Conservation (phyloP, 352 stramenopile genomes). For the Globisporangium paddicum region DNA sequence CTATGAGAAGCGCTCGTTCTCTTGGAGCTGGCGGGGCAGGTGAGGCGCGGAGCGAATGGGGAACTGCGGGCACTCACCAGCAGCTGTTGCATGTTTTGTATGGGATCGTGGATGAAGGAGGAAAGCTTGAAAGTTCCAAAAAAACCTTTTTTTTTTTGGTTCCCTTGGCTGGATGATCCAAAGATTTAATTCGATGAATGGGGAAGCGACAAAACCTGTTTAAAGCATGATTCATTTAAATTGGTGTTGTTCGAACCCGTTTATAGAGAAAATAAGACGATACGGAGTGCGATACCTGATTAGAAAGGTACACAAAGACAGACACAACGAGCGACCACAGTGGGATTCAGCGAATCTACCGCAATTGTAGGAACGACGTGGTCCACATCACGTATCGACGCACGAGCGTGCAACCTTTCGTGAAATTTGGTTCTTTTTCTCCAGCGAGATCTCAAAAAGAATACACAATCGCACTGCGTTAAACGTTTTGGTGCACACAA, state of each 20-base stretch:
- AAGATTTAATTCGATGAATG: background rate
- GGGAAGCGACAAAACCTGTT: background rate
- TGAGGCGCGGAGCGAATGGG: background rate
- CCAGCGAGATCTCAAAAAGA: background rate
- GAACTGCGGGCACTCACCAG: background rate
- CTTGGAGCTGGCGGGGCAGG: background rate
- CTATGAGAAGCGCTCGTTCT: background rate
- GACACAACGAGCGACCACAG: background rate
- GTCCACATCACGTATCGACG: background rate
- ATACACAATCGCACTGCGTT: background rate
- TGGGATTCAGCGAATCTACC: background rate
- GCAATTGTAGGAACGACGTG: background rate
- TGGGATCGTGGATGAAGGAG: background rate
- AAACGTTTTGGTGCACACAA: background rate
- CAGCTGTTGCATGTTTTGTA: background rate
- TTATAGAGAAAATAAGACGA: too few relatives aligned
- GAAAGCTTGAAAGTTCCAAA: constrained; percentile 5
- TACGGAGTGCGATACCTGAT: too few relatives aligned
- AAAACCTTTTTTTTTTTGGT: background rate
- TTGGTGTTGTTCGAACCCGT: too few relatives aligned
- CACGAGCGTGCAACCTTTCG: background rate
- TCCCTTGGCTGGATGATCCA: background rate
- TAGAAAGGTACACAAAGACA: background rate
- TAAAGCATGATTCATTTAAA: too few relatives aligned
- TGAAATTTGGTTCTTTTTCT: background rate